These are phyloP conservation scores for Linnemannia elongata DNA, from an alignment of 192 early-diverging fungal genomes.

Conservation along the genomic window DNA sequence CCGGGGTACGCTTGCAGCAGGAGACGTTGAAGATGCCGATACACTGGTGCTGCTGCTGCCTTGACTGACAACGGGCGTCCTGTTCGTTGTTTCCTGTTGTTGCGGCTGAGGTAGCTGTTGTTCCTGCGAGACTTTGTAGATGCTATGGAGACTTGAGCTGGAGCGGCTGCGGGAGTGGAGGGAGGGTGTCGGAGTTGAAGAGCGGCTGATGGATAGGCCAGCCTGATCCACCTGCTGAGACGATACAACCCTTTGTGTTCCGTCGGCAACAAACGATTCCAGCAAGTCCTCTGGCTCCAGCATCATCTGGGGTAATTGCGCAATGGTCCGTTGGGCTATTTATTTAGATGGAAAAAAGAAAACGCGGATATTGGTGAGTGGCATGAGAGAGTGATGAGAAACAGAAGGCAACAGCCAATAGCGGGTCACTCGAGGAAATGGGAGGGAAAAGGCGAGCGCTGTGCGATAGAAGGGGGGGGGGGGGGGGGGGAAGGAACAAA, in stretches of 20 bases:
- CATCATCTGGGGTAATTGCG: conserved; percentile 56
- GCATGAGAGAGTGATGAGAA: neutral
- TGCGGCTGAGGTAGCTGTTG: neutral
- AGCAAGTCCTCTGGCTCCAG: conserved; percentile 49
- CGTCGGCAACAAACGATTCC: conserved; percentile 51
- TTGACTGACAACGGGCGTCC: neutral
- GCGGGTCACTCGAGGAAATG: too few relatives aligned
- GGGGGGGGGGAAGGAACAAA: too few relatives aligned
- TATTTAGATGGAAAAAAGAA: neutral
- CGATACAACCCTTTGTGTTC: conserved; percentile 45
- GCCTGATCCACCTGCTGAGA: conserved; percentile 55
- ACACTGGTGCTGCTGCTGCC: neutral
- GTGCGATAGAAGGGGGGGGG: too few relatives aligned
- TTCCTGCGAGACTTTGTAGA: neutral
- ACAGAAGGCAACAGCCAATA: neutral
- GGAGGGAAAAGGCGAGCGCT: too few relatives aligned
- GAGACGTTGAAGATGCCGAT: neutral
- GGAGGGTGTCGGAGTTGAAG: conserved; percentile 14
- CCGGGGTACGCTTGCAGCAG: conserved; percentile 17
- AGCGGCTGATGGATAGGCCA: conserved; percentile 16
- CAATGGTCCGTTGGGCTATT: conserved; percentile 50
- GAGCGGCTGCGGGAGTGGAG: conserved; percentile 23
- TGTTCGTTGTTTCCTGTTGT: neutral
- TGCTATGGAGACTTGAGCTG: conserved; percentile 17
- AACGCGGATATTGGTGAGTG: neutral